Conservation (phyloP, 1,139 yeast species). For the Hansenula sp. region DNA sequence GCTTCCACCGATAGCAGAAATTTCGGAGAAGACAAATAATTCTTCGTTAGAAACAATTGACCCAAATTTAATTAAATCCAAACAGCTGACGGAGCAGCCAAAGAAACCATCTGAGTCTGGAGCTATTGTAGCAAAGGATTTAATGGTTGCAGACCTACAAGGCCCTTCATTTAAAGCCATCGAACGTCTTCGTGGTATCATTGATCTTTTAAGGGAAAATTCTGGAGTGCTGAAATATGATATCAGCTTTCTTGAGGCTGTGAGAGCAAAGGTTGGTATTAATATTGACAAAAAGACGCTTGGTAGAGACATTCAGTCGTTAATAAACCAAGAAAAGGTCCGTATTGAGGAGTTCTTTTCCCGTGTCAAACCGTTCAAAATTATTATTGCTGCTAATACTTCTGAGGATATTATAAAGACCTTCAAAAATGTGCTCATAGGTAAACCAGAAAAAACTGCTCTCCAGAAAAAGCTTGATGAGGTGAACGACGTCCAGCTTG, state of each 20-base stretch:
- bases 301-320: conserved; percentile 19
- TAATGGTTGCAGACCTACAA: conserved; percentile 12
- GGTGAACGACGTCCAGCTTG: conserved; percentile 14
- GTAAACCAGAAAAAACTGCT: background rate
- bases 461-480: background rate
- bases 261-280: conserved; percentile 23
- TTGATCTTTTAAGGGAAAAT: conserved; percentile 25
- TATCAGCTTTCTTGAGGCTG: conserved; percentile 15
- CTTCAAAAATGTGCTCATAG: background rate
- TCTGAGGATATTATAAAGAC: background rate
- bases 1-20: no score
- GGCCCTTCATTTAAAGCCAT: conserved; percentile 27
- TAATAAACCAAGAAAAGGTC: conserved; percentile 22
- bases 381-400: background rate
- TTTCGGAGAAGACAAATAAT: no score
- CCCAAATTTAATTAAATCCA: background rate
- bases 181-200: conserved; percentile 27
- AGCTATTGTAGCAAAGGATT: background rate
- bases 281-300: conserved; percentile 30
- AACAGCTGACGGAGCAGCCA: no score
- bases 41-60: background rate
- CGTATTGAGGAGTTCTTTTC: conserved; percentile 14
- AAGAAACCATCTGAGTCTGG: no score
- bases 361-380: background rate
- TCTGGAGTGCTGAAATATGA: conserved; percentile 31